phyloP scores from a whole-genome alignment of 2,329 filamentous ascomycete genomes.

The Microcera coccophila region DNA sequence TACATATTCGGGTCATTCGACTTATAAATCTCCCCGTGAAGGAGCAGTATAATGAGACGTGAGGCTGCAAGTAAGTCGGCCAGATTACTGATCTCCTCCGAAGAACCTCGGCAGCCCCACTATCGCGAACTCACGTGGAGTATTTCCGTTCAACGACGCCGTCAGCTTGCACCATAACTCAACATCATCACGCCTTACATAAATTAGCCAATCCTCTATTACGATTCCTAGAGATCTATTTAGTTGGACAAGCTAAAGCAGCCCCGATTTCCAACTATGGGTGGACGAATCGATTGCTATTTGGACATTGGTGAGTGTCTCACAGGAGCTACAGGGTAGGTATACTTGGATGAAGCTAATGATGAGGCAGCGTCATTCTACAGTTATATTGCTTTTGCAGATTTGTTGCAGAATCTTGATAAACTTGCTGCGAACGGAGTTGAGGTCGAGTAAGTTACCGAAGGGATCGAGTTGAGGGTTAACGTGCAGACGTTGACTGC shows the following conservation, averaged over 20 bases:
- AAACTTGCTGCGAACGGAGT: slow-evolving; percentile 56
- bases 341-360: slow-evolving; percentile 4
- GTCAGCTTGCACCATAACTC: not conserved
- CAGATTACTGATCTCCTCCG: slow-evolving; percentile 1
- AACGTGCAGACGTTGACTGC: no score
- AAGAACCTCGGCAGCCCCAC: slow-evolving; percentile 20
- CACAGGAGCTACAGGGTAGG: not conserved
- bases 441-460: slow-evolving; percentile 62
- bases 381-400: slow-evolving; percentile 53
- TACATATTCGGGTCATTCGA: no score
- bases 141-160: not conserved
- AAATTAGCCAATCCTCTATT: not conserved
- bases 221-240: not conserved
- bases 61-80: not conserved
- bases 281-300: slow-evolving; percentile 61
- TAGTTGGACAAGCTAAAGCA: not conserved
- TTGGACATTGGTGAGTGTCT: slow-evolving; percentile 57
- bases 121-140: not conserved
- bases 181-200: slow-evolving; percentile 1
- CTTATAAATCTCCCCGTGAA: no score
- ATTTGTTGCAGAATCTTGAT: slow-evolving; percentile 54
- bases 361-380: slow-evolving; percentile 56
- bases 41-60: no score
- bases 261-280: no score
- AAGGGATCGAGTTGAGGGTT: no score